phyloP scores from a whole-genome alignment of 768 basidiomycete species.

The Lactarius pseudohatsudake region DNA sequence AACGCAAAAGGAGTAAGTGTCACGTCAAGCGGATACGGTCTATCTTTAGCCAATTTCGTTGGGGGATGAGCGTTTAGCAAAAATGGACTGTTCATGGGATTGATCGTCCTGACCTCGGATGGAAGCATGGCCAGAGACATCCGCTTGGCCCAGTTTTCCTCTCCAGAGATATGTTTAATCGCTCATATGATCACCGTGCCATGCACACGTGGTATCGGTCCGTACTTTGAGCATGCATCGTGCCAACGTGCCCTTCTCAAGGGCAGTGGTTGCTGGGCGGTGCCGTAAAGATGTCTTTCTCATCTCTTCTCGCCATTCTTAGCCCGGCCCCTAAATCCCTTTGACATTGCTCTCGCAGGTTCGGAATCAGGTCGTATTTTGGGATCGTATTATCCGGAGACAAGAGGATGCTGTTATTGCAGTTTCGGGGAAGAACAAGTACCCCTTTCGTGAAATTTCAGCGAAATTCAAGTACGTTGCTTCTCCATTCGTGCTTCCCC shows the following conservation, averaged over 20 bases:
- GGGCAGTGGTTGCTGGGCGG: neutral
- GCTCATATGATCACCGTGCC: conserved; percentile 13
- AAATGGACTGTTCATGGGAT: neutral
- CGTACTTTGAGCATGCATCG: neutral
- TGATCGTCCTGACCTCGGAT: neutral
- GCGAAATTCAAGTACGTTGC: conserved; percentile 71
- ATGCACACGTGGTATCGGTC: conserved; percentile 3
- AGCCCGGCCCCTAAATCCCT: conserved; percentile 16
- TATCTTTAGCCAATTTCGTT: neutral
- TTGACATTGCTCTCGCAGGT: conserved; percentile 41
- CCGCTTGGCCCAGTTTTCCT: neutral
- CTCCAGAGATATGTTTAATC: neutral
- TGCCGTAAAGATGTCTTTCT: neutral
- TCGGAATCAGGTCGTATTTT: conserved; percentile 79
- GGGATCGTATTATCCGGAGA: conserved; percentile 89
- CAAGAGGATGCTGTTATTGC: conserved; percentile 71
- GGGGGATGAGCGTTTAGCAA: neutral
- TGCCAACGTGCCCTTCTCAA: neutral
- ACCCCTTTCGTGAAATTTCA: conserved; percentile 74
- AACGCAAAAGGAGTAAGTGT: conserved; percentile 66
- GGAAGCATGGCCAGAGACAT: neutral
- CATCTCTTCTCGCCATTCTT: neutral
- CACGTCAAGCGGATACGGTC: conserved; percentile 3
- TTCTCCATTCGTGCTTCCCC: conserved; percentile 11
- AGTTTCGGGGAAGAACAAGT: conserved; percentile 74